These are phyloP conservation scores for Apiotrichum laibachii DNA, from an alignment of 1,284 basidiomycete species.

Conservation along the genomic window DNA sequence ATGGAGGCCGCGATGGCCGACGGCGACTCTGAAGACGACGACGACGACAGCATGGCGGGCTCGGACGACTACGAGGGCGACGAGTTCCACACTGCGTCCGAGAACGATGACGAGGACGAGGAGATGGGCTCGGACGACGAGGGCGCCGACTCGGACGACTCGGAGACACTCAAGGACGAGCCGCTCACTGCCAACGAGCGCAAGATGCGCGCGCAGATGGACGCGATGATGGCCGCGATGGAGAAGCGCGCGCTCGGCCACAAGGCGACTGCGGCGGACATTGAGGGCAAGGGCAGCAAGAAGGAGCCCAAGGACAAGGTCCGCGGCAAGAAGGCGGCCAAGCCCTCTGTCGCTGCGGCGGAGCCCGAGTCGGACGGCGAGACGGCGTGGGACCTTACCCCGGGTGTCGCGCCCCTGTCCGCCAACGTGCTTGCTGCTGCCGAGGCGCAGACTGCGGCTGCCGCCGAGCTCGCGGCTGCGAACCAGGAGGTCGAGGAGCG, in stretches of 20 bases:
- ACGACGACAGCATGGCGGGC: constrained; percentile 28
- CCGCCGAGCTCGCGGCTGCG: not conserved
- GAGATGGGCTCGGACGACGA: constrained; percentile 21
- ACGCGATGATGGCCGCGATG: constrained; percentile 39
- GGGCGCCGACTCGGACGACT: constrained; percentile 36
- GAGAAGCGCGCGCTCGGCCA: constrained; percentile 31
- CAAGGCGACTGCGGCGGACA: constrained; percentile 14
- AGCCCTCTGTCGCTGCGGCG: not conserved
- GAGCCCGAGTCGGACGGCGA: constrained; percentile 8
- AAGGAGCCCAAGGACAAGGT: constrained; percentile 13
- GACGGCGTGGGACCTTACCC: constrained; percentile 11
- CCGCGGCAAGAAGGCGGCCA: constrained; percentile 12
- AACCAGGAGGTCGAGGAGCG: constrained; percentile 6
- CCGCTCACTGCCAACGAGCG: constrained; percentile 26
- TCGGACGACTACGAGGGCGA: constrained; percentile 29
- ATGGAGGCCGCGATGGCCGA: constrained; percentile 27
- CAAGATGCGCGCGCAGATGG: constrained; percentile 31
- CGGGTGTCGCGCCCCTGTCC: constrained; percentile 18
- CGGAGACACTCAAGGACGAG: constrained; percentile 28
- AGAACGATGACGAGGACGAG: constrained; percentile 31
- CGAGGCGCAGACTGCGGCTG: constrained; percentile 9
- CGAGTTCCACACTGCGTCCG: constrained; percentile 23
- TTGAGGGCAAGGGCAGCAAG: constrained; percentile 11
- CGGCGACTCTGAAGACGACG: constrained; percentile 17
- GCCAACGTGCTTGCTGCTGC: constrained; percentile 14